phyloP scores from a whole-genome alignment of 305 asterid species.

The Striga hermonthica region DNA sequence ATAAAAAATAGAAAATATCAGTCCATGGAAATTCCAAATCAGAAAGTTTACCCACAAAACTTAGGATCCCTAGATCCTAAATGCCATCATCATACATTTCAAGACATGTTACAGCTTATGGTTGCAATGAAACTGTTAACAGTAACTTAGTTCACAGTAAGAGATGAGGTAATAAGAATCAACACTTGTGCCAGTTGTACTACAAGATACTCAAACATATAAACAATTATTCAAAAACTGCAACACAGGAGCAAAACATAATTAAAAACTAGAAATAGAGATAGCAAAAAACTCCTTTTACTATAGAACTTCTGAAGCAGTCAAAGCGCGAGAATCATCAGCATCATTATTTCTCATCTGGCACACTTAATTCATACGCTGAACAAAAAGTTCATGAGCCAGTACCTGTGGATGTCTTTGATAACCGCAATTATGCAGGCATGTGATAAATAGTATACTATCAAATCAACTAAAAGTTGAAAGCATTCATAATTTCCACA shows the following conservation, averaged over 20 bases:
- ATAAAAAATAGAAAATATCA: too few relatives aligned
- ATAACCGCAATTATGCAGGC: conserved; percentile 32
- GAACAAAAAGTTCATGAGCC: conserved; percentile 33
- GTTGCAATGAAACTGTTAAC: too few relatives aligned
- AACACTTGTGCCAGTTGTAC: too few relatives aligned
- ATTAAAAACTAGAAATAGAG: conserved; percentile 3
- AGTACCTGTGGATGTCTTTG: conserved; percentile 42
- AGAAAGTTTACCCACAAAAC: too few relatives aligned
- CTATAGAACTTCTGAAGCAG: conserved; percentile 8
- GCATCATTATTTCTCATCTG: conserved; percentile 25
- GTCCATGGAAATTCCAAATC: too few relatives aligned
- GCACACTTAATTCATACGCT: conserved; percentile 21
- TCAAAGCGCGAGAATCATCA: conserved; percentile 1
- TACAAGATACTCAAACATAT: too few relatives aligned
- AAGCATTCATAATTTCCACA: conserved; percentile 15
- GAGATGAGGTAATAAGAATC: too few relatives aligned
- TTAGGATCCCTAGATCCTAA: too few relatives aligned
- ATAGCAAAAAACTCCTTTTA: conserved; percentile 5
- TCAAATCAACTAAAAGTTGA: conserved; percentile 20
- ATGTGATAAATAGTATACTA: conserved; percentile 33
- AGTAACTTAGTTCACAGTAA: too few relatives aligned
- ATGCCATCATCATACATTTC: too few relatives aligned
- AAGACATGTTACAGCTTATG: too few relatives aligned
- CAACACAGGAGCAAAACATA: neutral
- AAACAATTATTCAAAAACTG: too few relatives aligned